Base-by-base conservation (phyloP, 1,139 yeast species). In the Candida mesenterica region DNA sequence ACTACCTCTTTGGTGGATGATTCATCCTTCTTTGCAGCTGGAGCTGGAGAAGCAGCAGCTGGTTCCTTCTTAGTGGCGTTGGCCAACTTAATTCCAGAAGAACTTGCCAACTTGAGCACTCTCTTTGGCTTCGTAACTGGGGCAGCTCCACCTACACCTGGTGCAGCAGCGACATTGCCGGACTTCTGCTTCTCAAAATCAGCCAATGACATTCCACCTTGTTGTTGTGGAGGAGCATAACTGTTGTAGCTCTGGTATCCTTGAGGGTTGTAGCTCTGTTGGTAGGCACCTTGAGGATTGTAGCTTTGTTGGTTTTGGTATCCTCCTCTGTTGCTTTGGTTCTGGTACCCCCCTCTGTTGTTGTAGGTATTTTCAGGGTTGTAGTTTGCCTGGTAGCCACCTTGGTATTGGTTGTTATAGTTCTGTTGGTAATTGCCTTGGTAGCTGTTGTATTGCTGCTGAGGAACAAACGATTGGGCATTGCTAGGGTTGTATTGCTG, bases 201-300 rank as follows among this genome's bases (percentile, higher is more conserved):
- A 39, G 89, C 95, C 52, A 89, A 72, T 26, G 95, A 79, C 89
- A 87, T 81, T 35, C 92, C 94, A 41, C 66, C 68, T n/a, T 67
- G 48, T 46, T 45, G 45, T 46, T 46, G 45, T 35, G 53, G 23
- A 29, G 41, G 38, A 22, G 23, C 40, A 38, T 59, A 55, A 50
- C 57, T 40, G 32, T 49, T 48, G 45, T 50, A 49, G 40, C 41
- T 27, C 43, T 51, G 40, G 46, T 49, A 36, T 43, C 31, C 44
- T 37, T 44, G 34, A 15, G 33, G 27, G 40, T 51, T 24, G 51
- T 60, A 54, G 10, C 57, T 59, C 23, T 41, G 38, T 37, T 43
- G 41, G 42, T 38, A 38, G 36, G 43, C 52, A 31, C 48, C 44
- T 23, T 37, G 30, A 34, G 52, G 51, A 50, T 57, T 51, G 44